Evolutionary conservation across 495 filamentous ascomycete genomes (phyloP), one percentile per base, ranked within the genome.

Genomic region (Thermochaetoides thermophila): DNA sequence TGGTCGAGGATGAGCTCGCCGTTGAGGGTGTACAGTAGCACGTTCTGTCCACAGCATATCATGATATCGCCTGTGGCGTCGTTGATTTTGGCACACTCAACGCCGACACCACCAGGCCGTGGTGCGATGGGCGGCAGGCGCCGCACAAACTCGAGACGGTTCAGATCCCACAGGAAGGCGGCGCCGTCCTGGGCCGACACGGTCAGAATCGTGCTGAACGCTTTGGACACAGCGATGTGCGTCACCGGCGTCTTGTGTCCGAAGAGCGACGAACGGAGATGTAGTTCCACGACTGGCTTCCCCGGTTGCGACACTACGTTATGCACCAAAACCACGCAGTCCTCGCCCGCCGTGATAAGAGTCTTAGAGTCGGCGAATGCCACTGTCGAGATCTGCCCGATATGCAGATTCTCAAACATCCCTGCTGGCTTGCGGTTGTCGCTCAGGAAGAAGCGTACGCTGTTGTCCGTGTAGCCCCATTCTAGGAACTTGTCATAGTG

Each of bases 391-490:
- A 96, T 60, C 48, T 91, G 84, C 10, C 84, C 81, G 31, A 83
- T 74, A 50, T 97, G 89, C 2, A 94, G 63, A 45, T 95, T 89
- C 53, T 97, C 89, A 46, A 86, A 91, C 21, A 92, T 69, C 1
- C 86, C 86, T 12, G 86, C 66, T 25, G 63, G 60, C 49, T 77
- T 81, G 47, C 75, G 72, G 36, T 69, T 79, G 32, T 89, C 85
- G 29, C 75, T 68, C 22, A 75, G 66, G 53, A 81, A 94, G 61
- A 95, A 96, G 7, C 89, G 75, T 5, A 96, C 71, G 46, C 81
- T 85, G 41, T 79, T 82, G 59, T 97, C 89, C 5, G 84, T 77
- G 49, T 89, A 96, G 1, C 85, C 89, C 89, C 87, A 95, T 55
- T 95, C 84, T 53, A 97, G 69, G 41, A 80, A 94, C 43, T 85